These are phyloP conservation scores for Chaetomium cochliodes DNA, from an alignment of 495 filamentous ascomycete genomes.

Conservation along the genomic window DNA sequence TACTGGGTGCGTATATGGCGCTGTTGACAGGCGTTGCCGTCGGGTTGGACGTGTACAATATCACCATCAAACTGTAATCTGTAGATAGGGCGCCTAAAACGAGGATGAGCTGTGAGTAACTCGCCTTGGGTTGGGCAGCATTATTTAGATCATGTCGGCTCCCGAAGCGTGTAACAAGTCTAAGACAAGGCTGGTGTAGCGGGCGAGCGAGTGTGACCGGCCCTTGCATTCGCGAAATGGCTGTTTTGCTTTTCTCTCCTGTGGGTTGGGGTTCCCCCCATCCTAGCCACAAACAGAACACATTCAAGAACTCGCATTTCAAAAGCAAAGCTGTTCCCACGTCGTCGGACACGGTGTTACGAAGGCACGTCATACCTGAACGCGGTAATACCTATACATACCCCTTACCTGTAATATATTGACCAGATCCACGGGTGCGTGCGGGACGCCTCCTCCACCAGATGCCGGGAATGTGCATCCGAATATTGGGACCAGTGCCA, in stretches of 20 bases:
- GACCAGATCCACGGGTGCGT: not conserved
- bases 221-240: not conserved
- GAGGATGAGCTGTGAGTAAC: not conserved
- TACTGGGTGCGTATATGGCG: slow-evolving; percentile 69
- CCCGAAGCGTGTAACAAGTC: slow-evolving; percentile 9
- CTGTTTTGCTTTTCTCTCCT: not conserved
- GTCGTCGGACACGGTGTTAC: not conserved
- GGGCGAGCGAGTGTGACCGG: not conserved
- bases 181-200: slow-evolving; percentile 9
- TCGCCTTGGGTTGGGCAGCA: slow-evolving; percentile 1
- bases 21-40: slow-evolving; percentile 67
- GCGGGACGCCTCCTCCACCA: not conserved
- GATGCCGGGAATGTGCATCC: not conserved
- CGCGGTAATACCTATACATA: too few relatives aligned
- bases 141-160: slow-evolving; percentile 14
- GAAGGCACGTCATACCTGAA: not conserved
- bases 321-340: not conserved
- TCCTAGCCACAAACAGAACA: not conserved
- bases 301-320: not conserved
- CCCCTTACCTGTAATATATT: not conserved
- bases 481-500: not conserved
- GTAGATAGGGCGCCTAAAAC: slow-evolving; percentile 34
- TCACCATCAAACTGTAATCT: slow-evolving; percentile 82
- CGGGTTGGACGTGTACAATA: slow-evolving; percentile 63
- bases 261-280: not conserved